Evolutionary conservation across 352 stramenopile species (phyloP).

Genomic region (Phytophthora tentaculata): DNA sequence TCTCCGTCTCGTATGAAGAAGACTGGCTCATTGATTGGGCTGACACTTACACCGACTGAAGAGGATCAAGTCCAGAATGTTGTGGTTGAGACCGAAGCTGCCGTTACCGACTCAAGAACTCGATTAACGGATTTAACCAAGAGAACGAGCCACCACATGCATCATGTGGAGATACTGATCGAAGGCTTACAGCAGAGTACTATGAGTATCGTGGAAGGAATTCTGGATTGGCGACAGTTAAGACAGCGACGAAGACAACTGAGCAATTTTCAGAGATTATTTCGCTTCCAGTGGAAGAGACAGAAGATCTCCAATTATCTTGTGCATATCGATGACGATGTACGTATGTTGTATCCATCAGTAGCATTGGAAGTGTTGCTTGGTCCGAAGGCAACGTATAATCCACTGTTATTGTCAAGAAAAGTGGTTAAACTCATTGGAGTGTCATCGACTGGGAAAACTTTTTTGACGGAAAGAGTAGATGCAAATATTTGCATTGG

Average conservation of each 20-base stretch:
- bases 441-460: slow-evolving; percentile 38
- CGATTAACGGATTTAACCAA: slow-evolving; percentile 29
- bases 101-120: slow-evolving; percentile 14
- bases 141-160: slow-evolving; percentile 33
- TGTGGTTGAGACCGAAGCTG: slow-evolving; percentile 14
- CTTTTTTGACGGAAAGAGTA: slow-evolving; percentile 57
- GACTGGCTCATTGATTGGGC: slow-evolving; percentile 26
- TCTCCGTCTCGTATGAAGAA: slow-evolving; percentile 33
- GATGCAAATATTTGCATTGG: neutral
- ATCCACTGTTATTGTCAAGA: slow-evolving; percentile 48
- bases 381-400: slow-evolving; percentile 45
- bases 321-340: slow-evolving; percentile 46
- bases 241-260: slow-evolving; percentile 34
- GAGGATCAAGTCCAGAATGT: slow-evolving; percentile 10
- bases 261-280: slow-evolving; percentile 48
- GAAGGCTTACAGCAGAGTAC: slow-evolving; percentile 37
- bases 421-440: slow-evolving; percentile 26
- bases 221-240: slow-evolving; percentile 50
- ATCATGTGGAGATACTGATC: slow-evolving; percentile 43
- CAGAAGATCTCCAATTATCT: slow-evolving; percentile 55
- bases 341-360: slow-evolving; percentile 49
- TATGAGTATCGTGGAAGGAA: slow-evolving; percentile 45
- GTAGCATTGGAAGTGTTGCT: slow-evolving; percentile 42
- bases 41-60: slow-evolving; percentile 16
- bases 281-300: slow-evolving; percentile 57